Base-by-base conservation (phyloP, 345 rosid genomes). In the Hibiscus syriacus region DNA sequence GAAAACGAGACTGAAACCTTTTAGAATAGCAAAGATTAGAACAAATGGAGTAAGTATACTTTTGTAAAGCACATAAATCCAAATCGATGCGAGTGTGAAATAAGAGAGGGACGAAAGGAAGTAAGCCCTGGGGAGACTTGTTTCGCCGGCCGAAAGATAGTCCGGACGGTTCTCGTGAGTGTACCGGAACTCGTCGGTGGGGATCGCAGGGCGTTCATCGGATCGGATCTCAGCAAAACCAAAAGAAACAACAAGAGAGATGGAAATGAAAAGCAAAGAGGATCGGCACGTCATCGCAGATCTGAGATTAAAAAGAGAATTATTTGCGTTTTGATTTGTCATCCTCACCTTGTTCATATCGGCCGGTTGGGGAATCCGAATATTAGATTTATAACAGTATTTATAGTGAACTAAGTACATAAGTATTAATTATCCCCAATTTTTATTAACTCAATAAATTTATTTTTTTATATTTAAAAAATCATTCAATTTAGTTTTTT, bases 31-130 rank as follows among this genome's bases (percentile, higher is more conserved):
- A 2, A 4, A 94, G 4, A 86, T 87, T 25, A 93, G 85, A 97
- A 93, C 90, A 77, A 93, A 90, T 92, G 98, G 73, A 23, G 96
- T 88, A 66, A 77, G 85, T 2, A 96, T 88, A 55, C 87, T 88
- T 73, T 69, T 82, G 66, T 84, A 83, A 41, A 93, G 80, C 5
- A 93, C 78, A 66, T 73, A 69, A 76, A 90, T 82, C 98, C 97
- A 93, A 3, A 86, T 66, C 17, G 81, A 88, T 16, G 87, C 89
- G 27, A 93, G 83, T 17, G 50, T 48, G 70, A 88, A 82, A 53
- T 93, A 93, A 70, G 78, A 57, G 41, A 93, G 55, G 1, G 88
- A 87, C 59, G 88, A 74, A 29, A 90, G 57, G 81, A 82, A 93
- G 57, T 87, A 93, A 72, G 87, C 79, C 83, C 85, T 74, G 0